Evolutionary conservation across 2,329 filamentous ascomycete species (phyloP).

Genomic region (Cordyceps cateniannulata): DNA sequence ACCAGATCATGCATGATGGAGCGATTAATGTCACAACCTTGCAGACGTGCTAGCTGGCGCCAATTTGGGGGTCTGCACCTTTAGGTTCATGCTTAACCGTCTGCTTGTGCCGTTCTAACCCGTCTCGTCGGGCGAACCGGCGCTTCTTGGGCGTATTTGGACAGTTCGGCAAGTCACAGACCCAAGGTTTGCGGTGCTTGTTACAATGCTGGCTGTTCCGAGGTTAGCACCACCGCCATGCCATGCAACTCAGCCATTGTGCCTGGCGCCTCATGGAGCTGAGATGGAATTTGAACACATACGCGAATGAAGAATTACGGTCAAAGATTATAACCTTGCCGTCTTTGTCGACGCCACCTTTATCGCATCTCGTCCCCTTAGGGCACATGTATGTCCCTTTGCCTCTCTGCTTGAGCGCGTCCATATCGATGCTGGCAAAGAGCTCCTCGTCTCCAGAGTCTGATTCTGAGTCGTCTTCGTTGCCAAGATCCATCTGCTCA

Average conservation of each 20-base stretch:
- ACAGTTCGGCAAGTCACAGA: slow-evolving; percentile 31
- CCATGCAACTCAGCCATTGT: not conserved
- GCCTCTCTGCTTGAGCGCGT: slow-evolving; percentile 32
- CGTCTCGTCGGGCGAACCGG: slow-evolving; percentile 35
- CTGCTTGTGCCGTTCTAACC: slow-evolving; percentile 34
- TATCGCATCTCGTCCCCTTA: slow-evolving; percentile 29
- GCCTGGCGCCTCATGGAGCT: not conserved
- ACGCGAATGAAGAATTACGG: slow-evolving; percentile 36
- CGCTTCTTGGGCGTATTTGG: slow-evolving; percentile 36
- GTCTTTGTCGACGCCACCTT: slow-evolving; percentile 34
- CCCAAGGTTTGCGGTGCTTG: slow-evolving; percentile 37
- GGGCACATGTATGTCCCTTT: slow-evolving; percentile 34
- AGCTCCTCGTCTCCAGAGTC: slow-evolving; percentile 28
- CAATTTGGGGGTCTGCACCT: not conserved
- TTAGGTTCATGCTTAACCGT: slow-evolving; percentile 31
- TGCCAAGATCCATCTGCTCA: slow-evolving; percentile 1
- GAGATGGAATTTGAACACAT: slow-evolving; percentile 12
- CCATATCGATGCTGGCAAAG: slow-evolving; percentile 32
- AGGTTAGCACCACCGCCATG: not conserved
- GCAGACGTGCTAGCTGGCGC: not conserved
- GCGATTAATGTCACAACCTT: not conserved
- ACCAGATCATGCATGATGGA: not conserved
- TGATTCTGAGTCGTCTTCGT: slow-evolving; percentile 24
- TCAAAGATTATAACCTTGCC: slow-evolving; percentile 33
- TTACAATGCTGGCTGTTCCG: slow-evolving; percentile 35